Evolutionary conservation across 2,329 filamentous ascomycete species (phyloP), one percentile per base, ranked within the genome.

Genomic region (Clonostachys solani): DNA sequence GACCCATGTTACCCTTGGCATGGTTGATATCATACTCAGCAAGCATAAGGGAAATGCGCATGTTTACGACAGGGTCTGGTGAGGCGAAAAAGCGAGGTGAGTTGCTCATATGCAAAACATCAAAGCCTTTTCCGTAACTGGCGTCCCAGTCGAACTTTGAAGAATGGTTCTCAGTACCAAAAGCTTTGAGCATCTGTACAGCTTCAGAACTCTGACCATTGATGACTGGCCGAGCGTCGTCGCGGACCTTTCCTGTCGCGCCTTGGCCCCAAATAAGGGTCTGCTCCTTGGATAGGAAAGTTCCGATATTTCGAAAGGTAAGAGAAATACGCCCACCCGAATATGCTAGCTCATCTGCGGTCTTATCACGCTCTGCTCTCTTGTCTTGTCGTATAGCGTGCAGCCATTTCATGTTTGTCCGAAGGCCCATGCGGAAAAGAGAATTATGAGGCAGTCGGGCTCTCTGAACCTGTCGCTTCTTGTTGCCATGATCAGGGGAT

Each of bases 341-440:
- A 58, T 81, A 90, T 0, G 87, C 86, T 38, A 83, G 77, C 62
- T 97, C 92, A 6, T 80, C 78, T 0, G 72, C 55, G 0, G 79
- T 75, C 64, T 92, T 92, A 53, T 92, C 86, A 2, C 72, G 67
- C 2, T 73, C 67, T 1, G 79, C 71, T 23, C 94, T 82, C 62
- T 92, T 95, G 66, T 99, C 94, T 40, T 87, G 83, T 44, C 87
- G 84, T 61, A 99, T 96, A n/a, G 84, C 84, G 68, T 99, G 94
- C 12, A 96, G 77, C 89, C 92, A 97, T 55, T 83, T 79, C 68
- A 79, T 82, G 60, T 99, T 99, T 1, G 91, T 95, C 37, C 73
- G 63, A 16, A 90, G 73, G 4, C 92, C 92, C 65, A 97, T 85
- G 42, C 87, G 78, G 59, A 92, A 91, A 53, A 96, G 81, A 2